Conservation (phyloP, 345 rosid genomes). For the Aethionema arabicum region DNA sequence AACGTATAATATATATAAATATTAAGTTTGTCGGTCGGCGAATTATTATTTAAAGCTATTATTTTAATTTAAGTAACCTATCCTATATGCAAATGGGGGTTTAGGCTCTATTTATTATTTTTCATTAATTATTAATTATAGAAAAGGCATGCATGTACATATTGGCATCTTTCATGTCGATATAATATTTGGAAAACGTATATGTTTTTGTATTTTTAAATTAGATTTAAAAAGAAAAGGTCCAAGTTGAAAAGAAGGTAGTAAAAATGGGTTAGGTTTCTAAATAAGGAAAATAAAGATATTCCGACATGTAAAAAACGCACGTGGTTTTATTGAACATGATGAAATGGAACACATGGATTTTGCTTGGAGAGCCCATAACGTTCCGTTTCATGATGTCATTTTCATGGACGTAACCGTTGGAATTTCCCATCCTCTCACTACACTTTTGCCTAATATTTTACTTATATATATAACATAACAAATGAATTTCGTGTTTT, state of each 20-base stretch:
- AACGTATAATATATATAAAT: conserved; percentile 5
- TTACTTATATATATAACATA: too few relatives aligned
- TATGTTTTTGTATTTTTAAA: neutral
- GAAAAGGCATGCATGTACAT: conserved; percentile 28
- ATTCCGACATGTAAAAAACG: conserved; percentile 11
- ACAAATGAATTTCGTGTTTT: too few relatives aligned
- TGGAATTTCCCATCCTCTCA: conserved; percentile 24
- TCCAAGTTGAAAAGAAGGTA: conserved; percentile 6
- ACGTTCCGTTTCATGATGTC: conserved; percentile 33
- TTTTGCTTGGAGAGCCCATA: conserved; percentile 34
- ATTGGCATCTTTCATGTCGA: conserved; percentile 18
- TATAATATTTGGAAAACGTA: neutral
- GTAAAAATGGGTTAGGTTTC: conserved; percentile 24
- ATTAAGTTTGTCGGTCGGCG: too few relatives aligned
- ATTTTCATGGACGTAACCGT: conserved; percentile 32
- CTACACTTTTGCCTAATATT: neutral
- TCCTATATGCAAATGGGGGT: conserved; percentile 25
- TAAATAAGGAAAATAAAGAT: neutral
- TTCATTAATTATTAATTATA: neutral
- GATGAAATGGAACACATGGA: conserved; percentile 24
- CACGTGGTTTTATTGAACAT: conserved; percentile 24
- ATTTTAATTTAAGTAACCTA: conserved; percentile 13
- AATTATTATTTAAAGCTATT: neutral
- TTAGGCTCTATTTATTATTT: neutral
- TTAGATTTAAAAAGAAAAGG: neutral